Evolutionary conservation across 257 asterid genomes (phyloP).

Genomic region (Echites panduratus): DNA sequence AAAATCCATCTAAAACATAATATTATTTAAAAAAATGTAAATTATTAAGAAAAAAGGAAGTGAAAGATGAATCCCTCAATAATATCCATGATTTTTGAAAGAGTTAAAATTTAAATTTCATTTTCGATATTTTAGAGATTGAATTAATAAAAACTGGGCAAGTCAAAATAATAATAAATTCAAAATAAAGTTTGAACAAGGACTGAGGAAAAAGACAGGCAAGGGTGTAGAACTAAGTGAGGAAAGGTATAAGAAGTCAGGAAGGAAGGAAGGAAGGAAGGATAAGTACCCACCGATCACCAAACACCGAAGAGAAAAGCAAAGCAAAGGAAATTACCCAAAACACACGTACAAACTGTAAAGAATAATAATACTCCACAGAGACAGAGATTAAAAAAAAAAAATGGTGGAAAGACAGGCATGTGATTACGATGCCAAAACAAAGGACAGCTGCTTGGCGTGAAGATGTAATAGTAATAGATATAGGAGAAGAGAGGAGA

Average conservation of each 20-base stretch:
- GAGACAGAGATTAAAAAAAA: neutral
- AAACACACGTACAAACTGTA: neutral
- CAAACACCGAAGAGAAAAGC: neutral
- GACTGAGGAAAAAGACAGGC: neutral
- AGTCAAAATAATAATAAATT: too few relatives aligned
- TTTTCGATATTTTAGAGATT: too few relatives aligned
- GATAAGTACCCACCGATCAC: constrained; percentile 9
- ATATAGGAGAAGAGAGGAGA: constrained; percentile 9
- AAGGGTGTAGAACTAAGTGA: neutral
- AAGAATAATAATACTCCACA: neutral
- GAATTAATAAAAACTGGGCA: too few relatives aligned
- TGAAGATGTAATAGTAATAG: constrained; percentile 34
- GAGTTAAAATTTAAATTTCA: too few relatives aligned
- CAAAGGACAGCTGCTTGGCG: constrained; percentile 58
- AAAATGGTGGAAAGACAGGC: constrained; percentile 3
- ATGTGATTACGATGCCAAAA: constrained; percentile 30
- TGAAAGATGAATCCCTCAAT: too few relatives aligned
- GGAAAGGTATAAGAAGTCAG: neutral
- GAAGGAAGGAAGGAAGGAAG: neutral
- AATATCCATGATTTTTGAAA: too few relatives aligned
- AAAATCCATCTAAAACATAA: too few relatives aligned
- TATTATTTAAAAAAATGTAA: too few relatives aligned
- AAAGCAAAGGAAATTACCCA: neutral
- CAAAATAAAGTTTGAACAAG: neutral
- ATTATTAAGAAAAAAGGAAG: too few relatives aligned